Evolutionary conservation across 805 yeast species (phyloP), one percentile per base, ranked within the genome.

Genomic region (Grigorovia jiainica): DNA sequence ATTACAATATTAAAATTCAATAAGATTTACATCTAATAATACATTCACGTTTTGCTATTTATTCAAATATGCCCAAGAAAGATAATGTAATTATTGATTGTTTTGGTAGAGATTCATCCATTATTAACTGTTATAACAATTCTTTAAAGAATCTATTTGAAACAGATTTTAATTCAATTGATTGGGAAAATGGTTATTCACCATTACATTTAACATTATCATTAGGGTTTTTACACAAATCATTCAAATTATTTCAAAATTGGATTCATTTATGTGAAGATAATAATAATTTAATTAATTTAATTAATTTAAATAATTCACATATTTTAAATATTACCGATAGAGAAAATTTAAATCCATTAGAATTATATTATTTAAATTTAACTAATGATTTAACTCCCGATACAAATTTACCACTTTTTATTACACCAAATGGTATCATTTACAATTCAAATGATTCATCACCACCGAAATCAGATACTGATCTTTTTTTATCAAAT

Each of bases 171-270:
- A 50, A 62, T 3, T 52, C 71, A 0, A 61, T 67, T 2, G 96
- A 89, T 58, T 66, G 65, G 40, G 96, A 87, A 59, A 85, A 76
- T 54, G 82, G 86, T 2, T 87, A 94, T 82, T 82, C 84, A 34
- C 76, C 86, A 20, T 65, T 89, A 23, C 96, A 89, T 58, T 73
- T 78, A 45, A 76, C 87, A 4, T 63, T 61, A 30, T 53, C 44
- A 37, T 39, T 38, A 17, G 63, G 70, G 46, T 39, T 59, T 52
- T 36, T 57, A 45, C 41, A 55, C 42, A 52, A 67, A 52, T 48
- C 60, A 8, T 59, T 54, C 37, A 41, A 47, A 34, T 39, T 60
- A n/a, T 54, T 52, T 42, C 51, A 51, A 38, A 41, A 41, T 13
- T 59, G 61, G 58, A 58, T n/a, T n/a, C n/a, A n/a, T n/a, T n/a